Evolutionary conservation across 495 filamentous ascomycete species (phyloP).

Genomic region (Endocarpon pusillum): DNA sequence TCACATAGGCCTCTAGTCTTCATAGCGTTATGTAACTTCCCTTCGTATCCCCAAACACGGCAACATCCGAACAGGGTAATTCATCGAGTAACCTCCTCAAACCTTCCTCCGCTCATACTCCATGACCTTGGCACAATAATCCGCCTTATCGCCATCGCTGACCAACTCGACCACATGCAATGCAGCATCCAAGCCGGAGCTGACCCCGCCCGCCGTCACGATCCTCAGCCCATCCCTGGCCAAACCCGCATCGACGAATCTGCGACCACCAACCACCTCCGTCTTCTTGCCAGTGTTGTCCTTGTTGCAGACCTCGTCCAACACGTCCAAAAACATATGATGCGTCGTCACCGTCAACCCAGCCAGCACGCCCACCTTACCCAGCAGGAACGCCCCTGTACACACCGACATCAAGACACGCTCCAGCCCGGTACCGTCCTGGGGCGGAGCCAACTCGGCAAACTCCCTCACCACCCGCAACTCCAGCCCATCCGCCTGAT

Average conservation of each 20-base stretch:
- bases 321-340: slow-evolving; percentile 45
- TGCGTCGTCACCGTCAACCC: slow-evolving; percentile 62
- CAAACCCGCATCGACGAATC: slow-evolving; percentile 58
- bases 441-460: slow-evolving; percentile 8
- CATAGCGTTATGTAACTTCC: no score
- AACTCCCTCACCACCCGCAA: slow-evolving; percentile 17
- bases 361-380: slow-evolving; percentile 47
- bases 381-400: slow-evolving; percentile 57
- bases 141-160: slow-evolving; percentile 45
- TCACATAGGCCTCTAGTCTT: no score
- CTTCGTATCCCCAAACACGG: no score
- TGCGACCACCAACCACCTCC: slow-evolving; percentile 55
- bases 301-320: slow-evolving; percentile 44
- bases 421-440: slow-evolving; percentile 3
- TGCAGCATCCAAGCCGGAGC: slow-evolving; percentile 58
- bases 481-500: slow-evolving; percentile 11
- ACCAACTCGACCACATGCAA: slow-evolving; percentile 62
- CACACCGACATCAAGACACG: slow-evolving; percentile 56
- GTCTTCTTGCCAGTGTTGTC: slow-evolving; percentile 25
- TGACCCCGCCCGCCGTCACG: slow-evolving; percentile 59
- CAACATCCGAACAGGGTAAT: no score
- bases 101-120: slow-evolving; percentile 58
- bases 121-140: slow-evolving; percentile 48
- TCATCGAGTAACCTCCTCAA: no score
- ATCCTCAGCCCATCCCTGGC: slow-evolving; percentile 52